Conservation (phyloP, 1,284 basidiomycete genomes). For the Peniophora sp. region DNA sequence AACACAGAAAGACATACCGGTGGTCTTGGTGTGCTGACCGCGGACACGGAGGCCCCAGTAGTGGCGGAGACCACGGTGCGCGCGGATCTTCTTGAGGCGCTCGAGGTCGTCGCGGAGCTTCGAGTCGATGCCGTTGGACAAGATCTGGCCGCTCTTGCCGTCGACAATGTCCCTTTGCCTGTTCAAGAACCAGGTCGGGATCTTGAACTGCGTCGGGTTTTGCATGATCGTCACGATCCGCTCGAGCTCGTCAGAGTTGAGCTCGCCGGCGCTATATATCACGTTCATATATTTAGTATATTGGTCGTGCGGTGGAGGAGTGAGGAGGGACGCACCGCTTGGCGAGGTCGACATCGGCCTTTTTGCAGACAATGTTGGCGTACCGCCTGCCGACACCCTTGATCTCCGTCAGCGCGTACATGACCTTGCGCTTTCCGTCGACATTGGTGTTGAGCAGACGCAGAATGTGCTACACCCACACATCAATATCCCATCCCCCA, state of each 20-base stretch:
- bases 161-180: constrained; percentile 98
- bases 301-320: neutral
- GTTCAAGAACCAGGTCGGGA: constrained; percentile 98
- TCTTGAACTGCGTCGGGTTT: constrained; percentile 99
- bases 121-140: constrained; percentile 97
- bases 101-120: constrained; percentile 99
- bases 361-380: constrained; percentile 99
- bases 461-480: constrained; percentile 73
- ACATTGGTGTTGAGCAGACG: constrained; percentile 99
- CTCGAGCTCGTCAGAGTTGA: constrained; percentile 97
- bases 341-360: constrained; percentile 98
- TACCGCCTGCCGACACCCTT: constrained; percentile 99
- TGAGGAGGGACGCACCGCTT: constrained; percentile 74
- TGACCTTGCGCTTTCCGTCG: constrained; percentile 97
- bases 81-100: constrained; percentile 98
- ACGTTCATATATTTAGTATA: constrained; percentile 1
- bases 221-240: constrained; percentile 99
- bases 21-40: constrained; percentile 99
- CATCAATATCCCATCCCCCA: neutral
- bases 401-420: constrained; percentile 98
- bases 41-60: constrained; percentile 94
- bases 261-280: constrained; percentile 82
- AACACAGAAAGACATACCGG: constrained; percentile 48
- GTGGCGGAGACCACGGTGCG: constrained; percentile 97
- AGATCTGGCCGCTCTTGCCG: constrained; percentile 93